These are phyloP conservation scores for Coemansia sp. DNA, from an alignment of 192 early-diverging fungal species.

Conservation along the genomic window DNA sequence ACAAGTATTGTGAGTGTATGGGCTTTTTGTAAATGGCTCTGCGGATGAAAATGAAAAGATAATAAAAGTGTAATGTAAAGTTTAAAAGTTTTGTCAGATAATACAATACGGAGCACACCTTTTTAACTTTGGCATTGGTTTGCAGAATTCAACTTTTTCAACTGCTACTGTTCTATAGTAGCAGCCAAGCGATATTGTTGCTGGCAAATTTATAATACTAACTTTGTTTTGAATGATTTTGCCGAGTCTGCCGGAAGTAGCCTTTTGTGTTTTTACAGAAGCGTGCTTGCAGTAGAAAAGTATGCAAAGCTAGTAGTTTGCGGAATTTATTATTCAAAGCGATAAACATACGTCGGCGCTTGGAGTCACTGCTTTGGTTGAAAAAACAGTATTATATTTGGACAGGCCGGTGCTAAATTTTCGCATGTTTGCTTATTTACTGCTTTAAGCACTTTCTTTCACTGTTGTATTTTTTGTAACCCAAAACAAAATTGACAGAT, in stretches of 20 bases:
- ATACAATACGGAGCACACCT: no score
- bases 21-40: no score
- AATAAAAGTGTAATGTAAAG: background rate
- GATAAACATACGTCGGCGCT: background rate
- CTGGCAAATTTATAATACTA: background rate
- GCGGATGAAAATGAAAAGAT: no score
- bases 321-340: background rate
- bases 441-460: background rate
- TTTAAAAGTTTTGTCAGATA: no score
- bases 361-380: background rate
- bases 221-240: no score
- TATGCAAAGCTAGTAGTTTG: background rate
- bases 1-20: no score
- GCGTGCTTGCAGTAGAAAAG: background rate
- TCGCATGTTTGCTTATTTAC: slow-evolving; percentile 2
- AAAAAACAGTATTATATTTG: background rate
- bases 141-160: no score
- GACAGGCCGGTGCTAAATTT: no score
- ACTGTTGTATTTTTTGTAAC: background rate
- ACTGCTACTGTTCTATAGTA: background rate
- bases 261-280: background rate
- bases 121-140: no score
- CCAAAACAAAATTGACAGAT: no score
- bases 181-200: no score
- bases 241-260: no score